Percentiles rank a stretch among this genome's conserved stretches.
Conservation (phyloP, 1,139 yeast species). For the Zygoascus sp. region DNA sequence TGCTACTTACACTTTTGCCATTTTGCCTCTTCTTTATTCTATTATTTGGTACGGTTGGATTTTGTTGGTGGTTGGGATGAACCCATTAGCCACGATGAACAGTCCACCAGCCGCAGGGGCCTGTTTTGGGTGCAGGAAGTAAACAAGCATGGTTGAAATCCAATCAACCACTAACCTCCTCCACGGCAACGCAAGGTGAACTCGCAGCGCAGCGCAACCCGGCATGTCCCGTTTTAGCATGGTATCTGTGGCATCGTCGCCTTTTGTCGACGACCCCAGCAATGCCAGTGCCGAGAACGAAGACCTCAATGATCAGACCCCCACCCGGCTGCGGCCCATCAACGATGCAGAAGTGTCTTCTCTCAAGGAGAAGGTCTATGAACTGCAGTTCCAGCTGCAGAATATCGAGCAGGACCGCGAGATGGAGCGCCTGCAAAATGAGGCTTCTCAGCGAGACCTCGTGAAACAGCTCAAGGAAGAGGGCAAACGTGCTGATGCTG, state of each 20-base stretch:
- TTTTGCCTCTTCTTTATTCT: not conserved
- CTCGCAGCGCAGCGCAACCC: not conserved
- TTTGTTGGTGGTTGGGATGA: not conserved
- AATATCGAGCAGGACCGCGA: conserved; percentile 33
- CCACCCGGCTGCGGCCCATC: conserved; percentile 4
- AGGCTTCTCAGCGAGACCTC: conserved; percentile 32
- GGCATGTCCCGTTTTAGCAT: conserved; percentile 3
- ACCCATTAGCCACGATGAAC: not conserved
- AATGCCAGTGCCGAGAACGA: no score
- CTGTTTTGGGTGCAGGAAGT: not conserved
- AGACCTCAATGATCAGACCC: not conserved
- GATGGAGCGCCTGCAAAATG: conserved; percentile 34
- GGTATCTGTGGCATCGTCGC: conserved; percentile 15
- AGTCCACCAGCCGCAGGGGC: not conserved
- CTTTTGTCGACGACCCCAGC: conserved; percentile 17
- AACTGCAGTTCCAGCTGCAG: conserved; percentile 36
- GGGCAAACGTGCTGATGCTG: conserved; percentile 33
- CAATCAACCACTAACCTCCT: no score
- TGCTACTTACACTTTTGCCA: conserved; percentile 7
- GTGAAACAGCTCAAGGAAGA: conserved; percentile 32
- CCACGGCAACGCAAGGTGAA: no score
- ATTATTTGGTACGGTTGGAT: not conserved
- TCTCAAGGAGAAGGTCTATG: conserved; percentile 21
- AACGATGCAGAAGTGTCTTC: conserved; percentile 8
- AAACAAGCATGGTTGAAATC: not conserved